These are phyloP conservation scores for Rhodotorula taiwanensis DNA, from an alignment of 768 basidiomycete genomes.

Conservation along the genomic window DNA sequence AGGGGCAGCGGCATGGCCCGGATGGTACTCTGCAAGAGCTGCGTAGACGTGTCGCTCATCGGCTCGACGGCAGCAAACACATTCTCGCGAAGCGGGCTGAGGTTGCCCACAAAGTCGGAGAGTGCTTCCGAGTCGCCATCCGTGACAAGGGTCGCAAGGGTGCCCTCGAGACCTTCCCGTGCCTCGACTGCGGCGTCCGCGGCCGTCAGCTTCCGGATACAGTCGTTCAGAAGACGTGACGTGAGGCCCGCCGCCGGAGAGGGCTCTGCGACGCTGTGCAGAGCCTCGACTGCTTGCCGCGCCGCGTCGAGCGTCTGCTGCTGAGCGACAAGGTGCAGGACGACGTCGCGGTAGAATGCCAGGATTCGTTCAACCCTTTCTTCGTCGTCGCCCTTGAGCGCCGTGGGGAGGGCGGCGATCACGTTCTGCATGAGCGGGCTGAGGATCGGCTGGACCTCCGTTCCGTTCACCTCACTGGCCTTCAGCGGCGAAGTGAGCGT, in stretches of 20 bases:
- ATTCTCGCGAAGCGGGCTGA: slow-evolving; percentile 1
- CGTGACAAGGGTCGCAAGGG: too few relatives aligned
- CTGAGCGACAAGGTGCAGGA: slow-evolving; percentile 1
- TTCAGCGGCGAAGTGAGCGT: slow-evolving; percentile 26
- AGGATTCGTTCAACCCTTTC: background rate
- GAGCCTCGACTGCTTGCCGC: background rate
- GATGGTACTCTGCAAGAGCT: background rate
- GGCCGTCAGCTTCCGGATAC: too few relatives aligned
- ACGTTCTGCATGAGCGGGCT: background rate
- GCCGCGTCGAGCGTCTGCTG: background rate
- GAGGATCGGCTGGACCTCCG: background rate
- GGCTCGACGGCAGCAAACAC: slow-evolving; percentile 11
- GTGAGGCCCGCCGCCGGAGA: too few relatives aligned
- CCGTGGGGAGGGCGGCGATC: background rate
- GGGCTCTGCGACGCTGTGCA: background rate
- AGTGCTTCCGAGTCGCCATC: too few relatives aligned
- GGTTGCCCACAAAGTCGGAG: too few relatives aligned
- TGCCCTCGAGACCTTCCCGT: too few relatives aligned
- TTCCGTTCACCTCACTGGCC: background rate
- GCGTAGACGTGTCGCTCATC: too few relatives aligned
- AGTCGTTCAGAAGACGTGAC: too few relatives aligned
- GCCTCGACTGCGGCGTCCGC: too few relatives aligned
- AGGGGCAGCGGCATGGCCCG: slow-evolving; percentile 5
- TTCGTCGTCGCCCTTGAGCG: too few relatives aligned
- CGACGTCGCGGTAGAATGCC: slow-evolving; percentile 5